Percentiles rank a stretch among this genome's conserved stretches.
phyloP scores from a whole-genome alignment of 495 filamentous ascomycete genomes.

The Penicillium daleae region DNA sequence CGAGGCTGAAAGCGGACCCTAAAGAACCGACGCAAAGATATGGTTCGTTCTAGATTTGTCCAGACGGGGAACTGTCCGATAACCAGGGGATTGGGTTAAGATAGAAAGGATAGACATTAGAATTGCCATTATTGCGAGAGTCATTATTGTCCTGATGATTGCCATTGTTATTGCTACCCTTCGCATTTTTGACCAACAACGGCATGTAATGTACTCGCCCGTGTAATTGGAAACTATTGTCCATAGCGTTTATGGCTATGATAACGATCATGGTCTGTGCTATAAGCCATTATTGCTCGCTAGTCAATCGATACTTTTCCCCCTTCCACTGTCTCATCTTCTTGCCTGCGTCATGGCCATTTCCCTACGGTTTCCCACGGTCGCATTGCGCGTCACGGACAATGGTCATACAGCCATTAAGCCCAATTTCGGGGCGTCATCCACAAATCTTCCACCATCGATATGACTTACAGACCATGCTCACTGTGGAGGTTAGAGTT shows the following conservation, averaged over 20 bases:
- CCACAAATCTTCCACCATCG: neutral
- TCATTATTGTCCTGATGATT: neutral
- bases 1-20: conserved; percentile 17
- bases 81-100: neutral
- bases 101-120: neutral
- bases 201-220: neutral
- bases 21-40: conserved; percentile 5
- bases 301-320: neutral
- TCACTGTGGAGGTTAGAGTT: neutral
- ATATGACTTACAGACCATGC: neutral
- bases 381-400: neutral
- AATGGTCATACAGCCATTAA: neutral
- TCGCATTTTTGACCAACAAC: neutral
- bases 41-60: conserved; percentile 4
- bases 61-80: neutral
- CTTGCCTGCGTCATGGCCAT: neutral
- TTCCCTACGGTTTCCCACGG: neutral
- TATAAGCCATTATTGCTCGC: neutral
- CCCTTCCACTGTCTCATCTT: neutral
- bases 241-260: neutral
- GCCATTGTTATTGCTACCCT: neutral
- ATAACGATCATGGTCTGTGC: neutral
- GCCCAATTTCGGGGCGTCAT: neutral
- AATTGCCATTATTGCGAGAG: neutral
- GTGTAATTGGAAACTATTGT: neutral